Evolutionary conservation across 2,329 filamentous ascomycete species (phyloP), one percentile per base, ranked within the genome.

Genomic region (Paracorniculantispora psalliotae): DNA sequence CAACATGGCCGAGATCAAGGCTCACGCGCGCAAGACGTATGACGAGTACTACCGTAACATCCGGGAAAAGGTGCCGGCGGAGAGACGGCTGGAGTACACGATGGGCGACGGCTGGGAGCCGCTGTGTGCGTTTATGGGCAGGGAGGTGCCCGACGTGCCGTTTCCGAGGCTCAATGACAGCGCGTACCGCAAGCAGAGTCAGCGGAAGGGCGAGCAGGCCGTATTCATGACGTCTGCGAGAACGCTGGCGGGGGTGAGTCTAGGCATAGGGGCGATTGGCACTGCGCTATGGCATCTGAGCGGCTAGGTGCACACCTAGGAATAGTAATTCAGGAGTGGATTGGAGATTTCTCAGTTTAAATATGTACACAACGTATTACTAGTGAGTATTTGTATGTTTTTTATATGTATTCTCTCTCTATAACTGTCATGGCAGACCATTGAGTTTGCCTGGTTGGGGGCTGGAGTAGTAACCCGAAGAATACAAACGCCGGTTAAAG

Each of bases 111-210:
- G 69, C 1, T 74, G 72, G 71, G 65, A 61, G 25, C 69, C 73
- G 1, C 48, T 75, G 9, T 74, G 72, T 15, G 46, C 58, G 3
- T 74, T 75, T 25, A 33, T 75, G 12, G 70, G 67, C 0, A 72
- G 70, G 61, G 25, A 68, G 0, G 57, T 70, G 6, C 73, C 71
- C 0, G 61, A 60, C 1, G 59, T 61, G 25, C 59, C 67, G 17
- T 72, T 72, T 35, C 71, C 71, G 1, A 63, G 63, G 21, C 52
- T 65, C 0, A 73, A 73, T 21, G 67, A 70, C 44, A 41, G 46
- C 43, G 51, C 43, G 13, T 15, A 44, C 9, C 46, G 46, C 15
- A 47, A 33, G 9, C 17, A 30, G 19, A 23, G 10, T 13, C 50
- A 53, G 10, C 21, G 25, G 13, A 19, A 28, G 2, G 35, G 50